phyloP scores from a whole-genome alignment of 2,329 filamentous ascomycete genomes.

The Fusarium sp. region DNA sequence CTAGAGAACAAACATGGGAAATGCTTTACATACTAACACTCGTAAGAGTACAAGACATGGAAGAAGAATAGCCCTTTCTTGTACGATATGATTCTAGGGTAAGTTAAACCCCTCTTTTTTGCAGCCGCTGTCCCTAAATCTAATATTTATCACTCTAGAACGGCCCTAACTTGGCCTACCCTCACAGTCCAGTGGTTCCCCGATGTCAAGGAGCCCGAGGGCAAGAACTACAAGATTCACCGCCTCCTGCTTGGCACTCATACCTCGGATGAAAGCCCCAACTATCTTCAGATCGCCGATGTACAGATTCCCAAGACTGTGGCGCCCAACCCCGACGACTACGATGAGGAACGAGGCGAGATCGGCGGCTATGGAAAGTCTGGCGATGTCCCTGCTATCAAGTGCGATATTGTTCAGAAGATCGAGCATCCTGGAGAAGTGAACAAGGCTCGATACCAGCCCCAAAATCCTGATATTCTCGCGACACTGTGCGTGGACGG shows the following conservation, averaged over 20 bases:
- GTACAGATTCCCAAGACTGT: constrained; percentile 89
- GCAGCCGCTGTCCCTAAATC: neutral
- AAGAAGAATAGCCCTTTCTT: constrained; percentile 99
- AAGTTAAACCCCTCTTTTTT: constrained; percentile 30
- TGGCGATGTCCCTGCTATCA: constrained; percentile 77
- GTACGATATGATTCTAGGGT: constrained; percentile 96
- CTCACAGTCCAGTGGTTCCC: constrained; percentile 98
- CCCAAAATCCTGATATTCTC: constrained; percentile 96
- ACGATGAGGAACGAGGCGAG: constrained; percentile 92
- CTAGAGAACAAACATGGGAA: neutral
- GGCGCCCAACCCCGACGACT: constrained; percentile 81
- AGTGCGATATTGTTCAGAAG: constrained; percentile 92
- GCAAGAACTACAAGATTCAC: constrained; percentile 89
- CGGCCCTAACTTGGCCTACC: constrained; percentile 96
- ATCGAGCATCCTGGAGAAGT: constrained; percentile 97
- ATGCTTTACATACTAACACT: constrained; percentile 31
- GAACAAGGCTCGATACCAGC: constrained; percentile 98
- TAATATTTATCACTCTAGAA: constrained; percentile 60
- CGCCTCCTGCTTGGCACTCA: constrained; percentile 94
- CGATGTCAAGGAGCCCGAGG: constrained; percentile 88
- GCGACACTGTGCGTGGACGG: constrained; percentile 92
- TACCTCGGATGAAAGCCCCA: constrained; percentile 85
- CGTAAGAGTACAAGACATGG: constrained; percentile 97
- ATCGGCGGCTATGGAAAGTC: constrained; percentile 92
- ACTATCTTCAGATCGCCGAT: constrained; percentile 95